Evolutionary conservation across 306 rosid genomes (phyloP), one percentile per base, ranked within the genome.

Genomic region (Begonia fuchsioides): DNA sequence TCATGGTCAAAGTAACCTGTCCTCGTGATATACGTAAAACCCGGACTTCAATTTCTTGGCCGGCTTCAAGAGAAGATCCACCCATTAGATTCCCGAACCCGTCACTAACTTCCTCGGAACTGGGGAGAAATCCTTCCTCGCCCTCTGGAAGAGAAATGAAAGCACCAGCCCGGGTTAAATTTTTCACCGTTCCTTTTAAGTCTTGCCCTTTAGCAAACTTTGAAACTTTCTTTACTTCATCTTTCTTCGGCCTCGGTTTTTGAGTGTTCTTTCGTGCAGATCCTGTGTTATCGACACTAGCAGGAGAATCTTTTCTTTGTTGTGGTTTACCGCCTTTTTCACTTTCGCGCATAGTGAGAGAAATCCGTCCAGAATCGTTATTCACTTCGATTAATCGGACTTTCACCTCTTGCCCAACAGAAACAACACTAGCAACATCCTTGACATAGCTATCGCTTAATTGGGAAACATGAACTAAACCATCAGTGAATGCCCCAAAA

Each of bases 391-490:
- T 52, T 54, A 92, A 52, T 57, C 80, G 73, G 55, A 92, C 96
- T 76, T 82, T 75, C 76, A 92, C 96, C 74, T 92, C 99, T 82
- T 92, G 99, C 54, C 99, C 99, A 47, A 86, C 69, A 54, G 96
- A 82, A 71, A 92, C 94, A 73, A 92, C 63, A 64, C 71, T 82
- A 3, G 79, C 71, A 51, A 92, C 82, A 59, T 92, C 99, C 75
- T 79, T 79, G 59, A 92, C 93, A 43, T 46, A 92, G 72, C 59
- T 50, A 72, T 92, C 99, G 62, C 94, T 85, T 73, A 92, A 61
- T 81, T 67, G 75, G 11, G 99, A 92, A 52, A 92, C 88, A 66
- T 92, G 99, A 54, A 92, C 88, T 35, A 92, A 88, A 50, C 99
- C 99, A 43, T 92, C 96, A 1, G 96, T 77, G 66, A 92, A 86